Evolutionary conservation across 192 early-diverging fungal genomes (phyloP).

Genomic region (Backusella westeae): DNA sequence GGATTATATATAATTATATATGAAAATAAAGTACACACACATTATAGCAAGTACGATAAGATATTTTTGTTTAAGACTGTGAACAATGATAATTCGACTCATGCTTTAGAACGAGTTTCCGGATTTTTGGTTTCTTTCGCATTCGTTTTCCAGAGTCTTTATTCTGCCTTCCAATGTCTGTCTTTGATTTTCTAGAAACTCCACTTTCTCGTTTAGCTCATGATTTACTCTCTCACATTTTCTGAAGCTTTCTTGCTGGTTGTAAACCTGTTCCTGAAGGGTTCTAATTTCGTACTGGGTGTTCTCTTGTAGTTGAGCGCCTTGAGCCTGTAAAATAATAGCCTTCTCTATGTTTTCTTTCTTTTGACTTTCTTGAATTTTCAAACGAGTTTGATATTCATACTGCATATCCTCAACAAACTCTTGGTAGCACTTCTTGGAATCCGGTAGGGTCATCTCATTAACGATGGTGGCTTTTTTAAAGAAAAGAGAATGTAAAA

Average conservation of each 20-base stretch:
- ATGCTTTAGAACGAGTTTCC: not conserved
- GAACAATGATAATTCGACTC: no score
- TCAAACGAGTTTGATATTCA: not conserved
- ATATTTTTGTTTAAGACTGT: no score
- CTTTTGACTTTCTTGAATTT: not conserved
- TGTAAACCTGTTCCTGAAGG: not conserved
- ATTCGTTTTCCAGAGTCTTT: not conserved
- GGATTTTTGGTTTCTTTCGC: not conserved
- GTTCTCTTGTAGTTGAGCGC: not conserved
- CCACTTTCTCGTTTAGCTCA: not conserved
- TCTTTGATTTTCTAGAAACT: not conserved
- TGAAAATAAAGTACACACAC: no score
- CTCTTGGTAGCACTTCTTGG: not conserved
- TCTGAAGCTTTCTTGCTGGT: not conserved
- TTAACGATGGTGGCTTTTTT: not conserved
- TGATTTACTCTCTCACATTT: not conserved
- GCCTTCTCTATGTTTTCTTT: not conserved
- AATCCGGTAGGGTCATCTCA: not conserved
- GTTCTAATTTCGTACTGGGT: not conserved
- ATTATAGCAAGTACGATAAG: no score
- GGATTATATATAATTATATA: no score
- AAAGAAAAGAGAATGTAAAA: not conserved
- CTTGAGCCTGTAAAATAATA: not conserved
- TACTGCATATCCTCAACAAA: not conserved
- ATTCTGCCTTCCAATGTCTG: not conserved